These are phyloP conservation scores for Phytophthora syringae DNA, from an alignment of 352 stramenopile genomes.

Conservation along the genomic window DNA sequence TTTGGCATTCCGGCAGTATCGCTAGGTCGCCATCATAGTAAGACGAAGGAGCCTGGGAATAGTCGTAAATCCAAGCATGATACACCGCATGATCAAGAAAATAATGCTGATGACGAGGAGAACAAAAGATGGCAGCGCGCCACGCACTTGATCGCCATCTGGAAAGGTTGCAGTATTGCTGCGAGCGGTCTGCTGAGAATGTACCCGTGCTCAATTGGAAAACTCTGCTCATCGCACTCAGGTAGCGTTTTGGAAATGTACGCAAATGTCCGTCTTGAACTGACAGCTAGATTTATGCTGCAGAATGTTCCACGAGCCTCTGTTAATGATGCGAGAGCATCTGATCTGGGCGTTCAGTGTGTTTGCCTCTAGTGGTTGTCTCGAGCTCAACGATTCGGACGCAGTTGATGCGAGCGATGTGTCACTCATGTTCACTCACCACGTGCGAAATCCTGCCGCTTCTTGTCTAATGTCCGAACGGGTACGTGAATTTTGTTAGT, in stretches of 20 bases:
- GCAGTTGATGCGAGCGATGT: slow-evolving; percentile 49
- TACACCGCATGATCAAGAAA: not conserved
- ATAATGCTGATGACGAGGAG: slow-evolving; percentile 19
- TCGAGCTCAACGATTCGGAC: slow-evolving; percentile 48
- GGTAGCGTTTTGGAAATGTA: slow-evolving; percentile 29
- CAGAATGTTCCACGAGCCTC: slow-evolving; percentile 65
- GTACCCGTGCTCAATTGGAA: slow-evolving; percentile 74
- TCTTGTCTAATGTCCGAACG: slow-evolving; percentile 61
- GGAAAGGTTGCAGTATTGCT: slow-evolving; percentile 68
- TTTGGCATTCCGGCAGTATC: slow-evolving; percentile 44
- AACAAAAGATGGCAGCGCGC: slow-evolving; percentile 3
- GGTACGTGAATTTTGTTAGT: slow-evolving; percentile 24
- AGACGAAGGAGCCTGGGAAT: slow-evolving; percentile 9
- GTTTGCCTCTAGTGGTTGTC: slow-evolving; percentile 57
- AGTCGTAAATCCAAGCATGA: slow-evolving; percentile 2
- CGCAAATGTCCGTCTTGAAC: not conserved
- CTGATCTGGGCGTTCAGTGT: slow-evolving; percentile 63
- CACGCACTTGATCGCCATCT: slow-evolving; percentile 58
- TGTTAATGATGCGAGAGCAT: slow-evolving; percentile 61
- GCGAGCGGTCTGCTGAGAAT: slow-evolving; percentile 57
- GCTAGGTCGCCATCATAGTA: slow-evolving; percentile 25
- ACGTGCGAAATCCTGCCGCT: slow-evolving; percentile 53
- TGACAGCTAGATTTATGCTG: slow-evolving; percentile 1
- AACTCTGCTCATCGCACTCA: slow-evolving; percentile 58
- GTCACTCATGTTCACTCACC: slow-evolving; percentile 60